Conservation (phyloP, 192 early-diverging fungal species). For the Gigaspora rosea region DNA sequence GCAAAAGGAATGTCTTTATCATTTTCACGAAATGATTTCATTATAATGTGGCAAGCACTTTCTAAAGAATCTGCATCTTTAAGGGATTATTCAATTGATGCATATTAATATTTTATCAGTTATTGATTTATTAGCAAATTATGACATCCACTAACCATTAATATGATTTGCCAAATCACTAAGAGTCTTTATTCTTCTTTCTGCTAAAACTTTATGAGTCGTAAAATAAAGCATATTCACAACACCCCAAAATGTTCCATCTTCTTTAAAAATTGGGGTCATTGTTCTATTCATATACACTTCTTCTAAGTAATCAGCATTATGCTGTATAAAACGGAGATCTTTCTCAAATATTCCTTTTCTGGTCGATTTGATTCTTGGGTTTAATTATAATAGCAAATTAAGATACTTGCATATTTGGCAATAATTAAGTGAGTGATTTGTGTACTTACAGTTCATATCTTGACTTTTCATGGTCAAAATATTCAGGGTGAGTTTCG, state of each 20-base stretch:
- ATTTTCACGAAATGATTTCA: background rate
- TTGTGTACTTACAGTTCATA: too few species aligned
- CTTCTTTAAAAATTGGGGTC: constrained; percentile 36
- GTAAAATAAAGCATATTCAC: too few species aligned
- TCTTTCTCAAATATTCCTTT: background rate
- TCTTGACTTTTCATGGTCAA: too few species aligned
- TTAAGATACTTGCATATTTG: too few species aligned
- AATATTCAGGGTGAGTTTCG: too few species aligned
- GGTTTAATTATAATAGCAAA: too few species aligned
- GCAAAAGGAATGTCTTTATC: constrained; percentile 9
- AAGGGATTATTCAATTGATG: background rate
- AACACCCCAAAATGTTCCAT: too few species aligned
- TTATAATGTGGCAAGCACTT: constrained; percentile 11
- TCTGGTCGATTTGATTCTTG: too few species aligned
- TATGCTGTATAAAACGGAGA: background rate
- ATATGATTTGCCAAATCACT: too few species aligned
- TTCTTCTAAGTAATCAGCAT: constrained; percentile 45
- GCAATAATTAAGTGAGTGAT: too few species aligned
- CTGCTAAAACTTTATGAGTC: too few species aligned
- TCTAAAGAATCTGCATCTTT: constrained; percentile 6
- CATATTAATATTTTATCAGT: constrained; percentile 38
- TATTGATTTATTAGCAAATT: constrained; percentile 33
- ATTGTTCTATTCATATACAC: constrained; percentile 44
- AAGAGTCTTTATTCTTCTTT: too few species aligned
- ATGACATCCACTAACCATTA: constrained; percentile 21